Conservation (phyloP, 208 protist genomes). For the Leishmania amazonensis region DNA sequence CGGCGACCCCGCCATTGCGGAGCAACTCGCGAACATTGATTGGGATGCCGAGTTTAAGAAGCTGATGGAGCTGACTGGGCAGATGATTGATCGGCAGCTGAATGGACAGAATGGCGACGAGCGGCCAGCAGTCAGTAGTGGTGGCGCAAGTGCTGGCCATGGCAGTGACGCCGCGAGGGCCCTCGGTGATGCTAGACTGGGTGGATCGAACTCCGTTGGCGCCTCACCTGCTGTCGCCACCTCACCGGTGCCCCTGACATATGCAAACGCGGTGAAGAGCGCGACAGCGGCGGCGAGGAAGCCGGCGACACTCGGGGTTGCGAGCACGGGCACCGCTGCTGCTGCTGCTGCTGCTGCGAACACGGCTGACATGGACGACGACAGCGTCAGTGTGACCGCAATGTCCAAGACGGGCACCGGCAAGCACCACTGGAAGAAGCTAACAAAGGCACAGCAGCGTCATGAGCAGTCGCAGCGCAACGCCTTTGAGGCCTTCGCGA, state of each 20-base stretch:
- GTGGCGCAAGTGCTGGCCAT: conserved; percentile 1
- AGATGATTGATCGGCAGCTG: conserved; percentile 69
- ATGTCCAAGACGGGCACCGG: conserved; percentile 47
- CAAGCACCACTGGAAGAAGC: conserved; percentile 87
- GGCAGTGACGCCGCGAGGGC: background rate
- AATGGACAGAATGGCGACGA: conserved; percentile 43
- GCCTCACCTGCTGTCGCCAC: conserved; percentile 8
- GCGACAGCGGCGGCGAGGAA: conserved; percentile 25
- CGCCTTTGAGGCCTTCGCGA: conserved; percentile 89
- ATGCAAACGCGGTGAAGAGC: conserved; percentile 42
- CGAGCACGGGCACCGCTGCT: conserved; percentile 18
- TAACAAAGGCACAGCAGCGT: conserved; percentile 79
- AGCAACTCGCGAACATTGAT: conserved; percentile 42
- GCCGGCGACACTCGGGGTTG: conserved; percentile 27
- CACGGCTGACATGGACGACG: conserved; percentile 19
- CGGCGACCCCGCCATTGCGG: conserved; percentile 21
- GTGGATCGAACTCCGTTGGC: background rate
- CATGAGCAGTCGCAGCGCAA: conserved; percentile 84
- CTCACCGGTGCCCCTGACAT: conserved; percentile 32
- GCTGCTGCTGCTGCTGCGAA: conserved; percentile 16
- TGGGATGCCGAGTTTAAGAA: conserved; percentile 76
- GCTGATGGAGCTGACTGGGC: conserved; percentile 71
- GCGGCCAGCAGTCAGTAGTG: conserved; percentile 7
- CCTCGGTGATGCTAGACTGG: background rate
- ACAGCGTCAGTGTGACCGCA: conserved; percentile 18